Evolutionary conservation across 345 rosid genomes (phyloP).

Genomic region (Orychophragmus violaceus): DNA sequence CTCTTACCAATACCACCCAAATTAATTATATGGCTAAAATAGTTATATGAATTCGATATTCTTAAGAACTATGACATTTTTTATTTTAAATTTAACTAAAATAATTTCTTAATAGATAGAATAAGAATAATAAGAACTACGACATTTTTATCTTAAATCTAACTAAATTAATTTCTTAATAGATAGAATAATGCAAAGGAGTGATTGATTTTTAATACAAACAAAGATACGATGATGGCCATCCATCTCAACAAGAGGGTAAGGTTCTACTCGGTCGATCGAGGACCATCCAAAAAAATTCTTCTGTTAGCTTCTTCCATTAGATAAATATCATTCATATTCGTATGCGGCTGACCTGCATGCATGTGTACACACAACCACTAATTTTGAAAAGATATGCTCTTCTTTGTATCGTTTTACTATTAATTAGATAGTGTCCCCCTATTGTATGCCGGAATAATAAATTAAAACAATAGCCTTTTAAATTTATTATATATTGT

Average conservation of each 20-base stretch:
- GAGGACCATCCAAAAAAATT: slow-evolving; percentile 25
- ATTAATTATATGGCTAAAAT: too few species aligned
- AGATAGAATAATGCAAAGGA: not conserved
- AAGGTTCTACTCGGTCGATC: slow-evolving; percentile 12
- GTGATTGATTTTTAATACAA: not conserved
- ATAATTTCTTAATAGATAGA: too few species aligned
- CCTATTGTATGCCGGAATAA: too few species aligned
- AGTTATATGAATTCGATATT: too few species aligned
- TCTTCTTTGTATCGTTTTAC: too few species aligned
- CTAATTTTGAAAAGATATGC: not conserved
- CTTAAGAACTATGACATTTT: too few species aligned
- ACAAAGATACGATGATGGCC: not conserved
- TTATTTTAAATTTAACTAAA: too few species aligned
- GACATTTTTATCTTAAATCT: not conserved
- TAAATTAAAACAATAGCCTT: too few species aligned
- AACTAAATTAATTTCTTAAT: not conserved
- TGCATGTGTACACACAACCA: slow-evolving; percentile 15
- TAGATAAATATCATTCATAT: not conserved
- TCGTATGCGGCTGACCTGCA: slow-evolving; percentile 17
- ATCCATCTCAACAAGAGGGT: not conserved
- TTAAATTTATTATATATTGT: too few species aligned
- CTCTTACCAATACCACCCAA: too few species aligned
- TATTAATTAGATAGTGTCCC: too few species aligned
- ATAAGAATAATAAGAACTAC: too few species aligned
- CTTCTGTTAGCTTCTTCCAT: not conserved